Evolutionary conservation across 2,329 filamentous ascomycete genomes (phyloP).

Genomic region (Aspergillus sp.): DNA sequence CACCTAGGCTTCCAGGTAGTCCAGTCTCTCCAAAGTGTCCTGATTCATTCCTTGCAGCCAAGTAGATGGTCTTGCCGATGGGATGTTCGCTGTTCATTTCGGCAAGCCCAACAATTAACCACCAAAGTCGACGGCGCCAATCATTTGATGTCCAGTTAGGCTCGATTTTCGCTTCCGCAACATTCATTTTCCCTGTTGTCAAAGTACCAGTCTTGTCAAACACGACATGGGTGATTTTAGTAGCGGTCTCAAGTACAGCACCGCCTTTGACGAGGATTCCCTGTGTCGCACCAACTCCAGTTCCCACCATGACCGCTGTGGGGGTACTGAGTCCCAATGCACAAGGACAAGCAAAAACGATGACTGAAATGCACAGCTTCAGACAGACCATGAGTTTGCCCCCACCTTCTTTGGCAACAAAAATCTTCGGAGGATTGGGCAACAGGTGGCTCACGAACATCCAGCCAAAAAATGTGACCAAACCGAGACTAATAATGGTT

Average conservation of each 20-base stretch:
- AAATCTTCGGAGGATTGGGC: slow-evolving; percentile 81
- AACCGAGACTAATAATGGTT: slow-evolving; percentile 77
- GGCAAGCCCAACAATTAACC: slow-evolving; percentile 91
- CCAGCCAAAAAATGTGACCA: slow-evolving; percentile 85
- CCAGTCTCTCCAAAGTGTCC: slow-evolving; percentile 69
- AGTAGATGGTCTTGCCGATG: slow-evolving; percentile 83
- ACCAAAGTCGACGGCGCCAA: slow-evolving; percentile 77
- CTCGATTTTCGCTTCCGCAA: slow-evolving; percentile 69
- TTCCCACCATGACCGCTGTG: slow-evolving; percentile 98
- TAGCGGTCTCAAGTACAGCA: slow-evolving; percentile 84
- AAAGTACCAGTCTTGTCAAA: slow-evolving; percentile 96
- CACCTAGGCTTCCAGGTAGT: slow-evolving; percentile 79
- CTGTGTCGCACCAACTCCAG: slow-evolving; percentile 91
- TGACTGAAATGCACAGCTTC: slow-evolving; percentile 96
- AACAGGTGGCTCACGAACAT: slow-evolving; percentile 91
- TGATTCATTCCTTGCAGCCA: slow-evolving; percentile 72
- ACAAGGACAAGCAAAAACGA: slow-evolving; percentile 96
- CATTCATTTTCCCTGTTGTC: slow-evolving; percentile 93
- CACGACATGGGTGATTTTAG: slow-evolving; percentile 84
- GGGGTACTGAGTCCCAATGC: slow-evolving; percentile 94
- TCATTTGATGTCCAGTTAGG: slow-evolving; percentile 68
- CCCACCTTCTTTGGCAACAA: slow-evolving; percentile 74
- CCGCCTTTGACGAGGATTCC: slow-evolving; percentile 98
- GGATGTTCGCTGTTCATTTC: slow-evolving; percentile 97
- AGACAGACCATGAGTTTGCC: slow-evolving; percentile 95